Conservation (phyloP, 1,284 basidiomycete genomes). For the Ustilago lituana region DNA sequence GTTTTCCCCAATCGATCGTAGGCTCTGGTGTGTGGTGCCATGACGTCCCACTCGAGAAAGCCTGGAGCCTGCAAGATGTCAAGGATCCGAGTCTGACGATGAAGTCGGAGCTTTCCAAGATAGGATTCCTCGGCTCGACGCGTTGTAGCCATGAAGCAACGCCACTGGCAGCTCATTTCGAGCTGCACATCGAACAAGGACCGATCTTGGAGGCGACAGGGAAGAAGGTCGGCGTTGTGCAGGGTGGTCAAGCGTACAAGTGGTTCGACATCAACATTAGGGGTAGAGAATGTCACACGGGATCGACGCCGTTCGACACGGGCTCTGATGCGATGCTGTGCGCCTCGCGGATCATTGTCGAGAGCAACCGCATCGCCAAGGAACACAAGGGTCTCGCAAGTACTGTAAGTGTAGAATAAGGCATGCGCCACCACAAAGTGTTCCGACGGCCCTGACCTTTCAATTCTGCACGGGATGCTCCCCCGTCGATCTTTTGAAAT, state of each 20-base stretch:
- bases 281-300: constrained; percentile 40
- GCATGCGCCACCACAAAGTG: too few relatives aligned
- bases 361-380: constrained; percentile 43
- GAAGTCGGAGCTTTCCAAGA: constrained; percentile 37
- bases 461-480: too few relatives aligned
- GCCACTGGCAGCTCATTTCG: constrained; percentile 42
- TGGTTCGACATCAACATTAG: constrained; percentile 43
- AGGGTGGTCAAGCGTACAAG: constrained; percentile 44
- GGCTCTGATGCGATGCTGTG: constrained; percentile 45
- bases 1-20: constrained; percentile 52
- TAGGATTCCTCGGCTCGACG: constrained; percentile 30
- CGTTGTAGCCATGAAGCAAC: constrained; percentile 35
- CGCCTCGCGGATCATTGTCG: constrained; percentile 38
- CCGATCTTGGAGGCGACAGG: constrained; percentile 37
- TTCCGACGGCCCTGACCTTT: too few relatives aligned
- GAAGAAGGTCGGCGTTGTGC: constrained; percentile 36
- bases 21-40: constrained; percentile 62
- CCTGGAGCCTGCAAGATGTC: constrained; percentile 33
- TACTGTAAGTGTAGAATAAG: constrained; percentile 41
- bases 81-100: constrained; percentile 31
- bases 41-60: constrained; percentile 37
- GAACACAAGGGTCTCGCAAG: constrained; percentile 28
- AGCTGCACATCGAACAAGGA: constrained; percentile 48
- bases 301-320: constrained; percentile 40
- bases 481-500: too few relatives aligned